These are phyloP conservation scores for Penicillium corylophilum DNA, from an alignment of 2,329 filamentous ascomycete species.

Conservation along the genomic window DNA sequence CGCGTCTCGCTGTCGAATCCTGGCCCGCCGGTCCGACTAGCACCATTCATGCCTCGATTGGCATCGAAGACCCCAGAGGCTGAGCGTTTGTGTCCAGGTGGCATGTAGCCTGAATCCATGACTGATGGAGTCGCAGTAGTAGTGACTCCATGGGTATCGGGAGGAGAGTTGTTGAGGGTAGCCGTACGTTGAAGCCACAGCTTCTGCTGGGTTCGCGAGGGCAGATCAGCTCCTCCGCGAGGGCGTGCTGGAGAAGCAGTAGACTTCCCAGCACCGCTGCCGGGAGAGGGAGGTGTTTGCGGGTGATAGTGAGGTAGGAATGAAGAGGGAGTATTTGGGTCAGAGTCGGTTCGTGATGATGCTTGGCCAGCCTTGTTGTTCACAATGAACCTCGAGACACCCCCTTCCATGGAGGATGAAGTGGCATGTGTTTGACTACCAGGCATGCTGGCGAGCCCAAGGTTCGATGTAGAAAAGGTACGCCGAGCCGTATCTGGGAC, in stretches of 20 bases:
- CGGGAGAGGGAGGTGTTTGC: constrained; percentile 46
- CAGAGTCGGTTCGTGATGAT: constrained; percentile 42
- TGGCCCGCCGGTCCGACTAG: constrained; percentile 25
- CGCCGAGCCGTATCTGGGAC: constrained; percentile 33
- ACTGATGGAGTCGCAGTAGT: constrained; percentile 33
- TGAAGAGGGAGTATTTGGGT: constrained; percentile 47
- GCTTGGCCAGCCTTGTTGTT: constrained; percentile 31
- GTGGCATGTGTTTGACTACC: constrained; percentile 36
- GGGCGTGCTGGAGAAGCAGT: constrained; percentile 35
- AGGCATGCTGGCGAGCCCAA: constrained; percentile 27
- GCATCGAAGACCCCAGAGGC: constrained; percentile 32
- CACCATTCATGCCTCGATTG: constrained; percentile 30
- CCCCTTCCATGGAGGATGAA: constrained; percentile 50
- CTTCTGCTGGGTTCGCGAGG: constrained; percentile 50
- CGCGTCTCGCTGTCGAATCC: constrained; percentile 39
- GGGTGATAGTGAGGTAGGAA: constrained; percentile 50
- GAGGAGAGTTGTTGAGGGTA: constrained; percentile 45
- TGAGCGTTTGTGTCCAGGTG: constrained; percentile 30
- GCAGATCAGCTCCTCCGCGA: constrained; percentile 38
- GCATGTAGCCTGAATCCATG: constrained; percentile 36
- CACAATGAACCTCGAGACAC: constrained; percentile 47
- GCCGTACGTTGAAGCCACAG: constrained; percentile 50
- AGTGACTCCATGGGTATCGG: constrained; percentile 38
- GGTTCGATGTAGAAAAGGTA: constrained; percentile 31
- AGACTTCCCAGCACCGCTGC: constrained; percentile 26